These are phyloP conservation scores for Euryodendron excelsum DNA, from an alignment of 148 eudicot species.

Conservation along the genomic window DNA sequence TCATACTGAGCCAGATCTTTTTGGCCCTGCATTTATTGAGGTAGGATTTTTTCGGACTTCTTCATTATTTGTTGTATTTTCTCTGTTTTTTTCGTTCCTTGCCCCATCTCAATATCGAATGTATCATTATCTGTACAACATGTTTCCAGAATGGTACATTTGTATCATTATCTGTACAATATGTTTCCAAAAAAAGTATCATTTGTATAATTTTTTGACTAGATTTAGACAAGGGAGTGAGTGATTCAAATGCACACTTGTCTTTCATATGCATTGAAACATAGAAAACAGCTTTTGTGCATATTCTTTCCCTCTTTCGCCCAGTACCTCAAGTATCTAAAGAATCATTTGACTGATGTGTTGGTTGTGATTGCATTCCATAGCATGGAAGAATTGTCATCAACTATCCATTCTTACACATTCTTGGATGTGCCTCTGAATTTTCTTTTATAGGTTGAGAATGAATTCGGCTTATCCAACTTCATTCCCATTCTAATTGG, in stretches of 20 bases:
- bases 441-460: constrained; percentile 61
- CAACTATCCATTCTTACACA: neutral
- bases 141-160: neutral
- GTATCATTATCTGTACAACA: neutral
- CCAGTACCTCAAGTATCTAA: too few relatives aligned
- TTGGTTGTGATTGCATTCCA: neutral
- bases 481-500: constrained; percentile 84
- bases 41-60: constrained; percentile 26
- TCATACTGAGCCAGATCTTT: constrained; percentile 50
- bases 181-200: neutral
- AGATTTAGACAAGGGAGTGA: neutral
- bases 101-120: neutral
- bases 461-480: constrained; percentile 83
- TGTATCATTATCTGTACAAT: neutral
- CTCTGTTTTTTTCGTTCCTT: neutral
- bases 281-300: too few relatives aligned
- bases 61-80: neutral
- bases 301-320: too few relatives aligned
- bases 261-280: neutral
- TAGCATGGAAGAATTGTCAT: neutral
- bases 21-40: constrained; percentile 94
- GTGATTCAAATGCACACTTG: neutral
- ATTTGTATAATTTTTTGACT: neutral
- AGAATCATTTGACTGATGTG: too few relatives aligned
- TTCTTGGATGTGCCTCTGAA: constrained; percentile 1